Percentiles rank a stretch among this genome's conserved stretches.
phyloP scores from a whole-genome alignment of 352 stramenopile genomes.

The Globisporangium spiculum region DNA sequence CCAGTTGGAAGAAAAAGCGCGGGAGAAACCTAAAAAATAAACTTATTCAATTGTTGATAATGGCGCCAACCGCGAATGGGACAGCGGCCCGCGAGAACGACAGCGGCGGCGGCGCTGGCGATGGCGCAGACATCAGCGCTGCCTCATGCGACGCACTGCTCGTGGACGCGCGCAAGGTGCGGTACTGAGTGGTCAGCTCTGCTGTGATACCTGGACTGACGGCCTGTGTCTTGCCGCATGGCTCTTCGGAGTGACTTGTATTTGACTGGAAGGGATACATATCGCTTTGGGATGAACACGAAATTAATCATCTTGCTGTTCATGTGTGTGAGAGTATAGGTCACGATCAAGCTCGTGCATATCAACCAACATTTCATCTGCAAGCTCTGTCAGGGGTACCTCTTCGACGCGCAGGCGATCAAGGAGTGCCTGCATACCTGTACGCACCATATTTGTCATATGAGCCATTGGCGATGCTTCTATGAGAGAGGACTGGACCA shows the following conservation, averaged over 20 bases:
- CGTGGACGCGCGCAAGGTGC: slow-evolving; percentile 38
- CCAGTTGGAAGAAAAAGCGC: slow-evolving; percentile 3
- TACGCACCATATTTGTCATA: no score
- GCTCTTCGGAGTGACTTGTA: neutral
- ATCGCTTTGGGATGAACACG: no score
- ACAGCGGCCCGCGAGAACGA: neutral
- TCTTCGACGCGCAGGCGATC: slow-evolving; percentile 66
- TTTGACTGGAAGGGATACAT: neutral
- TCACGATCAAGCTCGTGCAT: slow-evolving; percentile 40
- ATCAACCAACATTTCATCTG: slow-evolving; percentile 65
- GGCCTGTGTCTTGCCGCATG: neutral
- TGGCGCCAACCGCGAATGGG: slow-evolving; percentile 1
- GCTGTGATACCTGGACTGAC: no score
- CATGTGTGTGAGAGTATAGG: slow-evolving; percentile 17
- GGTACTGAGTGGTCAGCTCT: no score
- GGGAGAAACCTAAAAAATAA: neutral
- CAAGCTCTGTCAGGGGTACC: slow-evolving; percentile 64
- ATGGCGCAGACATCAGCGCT: neutral
- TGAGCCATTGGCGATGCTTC: neutral
- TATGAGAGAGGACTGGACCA: neutral
- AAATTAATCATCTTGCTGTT: neutral
- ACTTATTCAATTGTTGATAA: neutral
- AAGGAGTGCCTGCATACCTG: slow-evolving; percentile 79
- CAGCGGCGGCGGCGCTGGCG: neutral
- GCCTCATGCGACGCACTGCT: slow-evolving; percentile 29